phyloP scores from a whole-genome alignment of 192 early-diverging fungal species.

The Coemansia sp. region DNA sequence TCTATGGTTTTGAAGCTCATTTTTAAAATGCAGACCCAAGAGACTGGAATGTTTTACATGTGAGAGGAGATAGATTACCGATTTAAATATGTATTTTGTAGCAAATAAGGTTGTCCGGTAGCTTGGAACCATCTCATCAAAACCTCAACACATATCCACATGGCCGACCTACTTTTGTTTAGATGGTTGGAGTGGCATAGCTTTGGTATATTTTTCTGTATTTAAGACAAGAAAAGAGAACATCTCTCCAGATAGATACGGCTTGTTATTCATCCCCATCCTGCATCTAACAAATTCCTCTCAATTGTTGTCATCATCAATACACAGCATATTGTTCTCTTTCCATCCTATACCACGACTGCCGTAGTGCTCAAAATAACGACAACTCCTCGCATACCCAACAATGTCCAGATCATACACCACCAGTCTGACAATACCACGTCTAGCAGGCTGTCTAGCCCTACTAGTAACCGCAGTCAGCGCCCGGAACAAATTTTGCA shows the following conservation, averaged over 20 bases:
- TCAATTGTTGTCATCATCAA: background rate
- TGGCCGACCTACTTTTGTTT: background rate
- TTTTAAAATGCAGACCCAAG: background rate
- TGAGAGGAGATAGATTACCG: background rate
- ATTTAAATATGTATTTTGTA: background rate
- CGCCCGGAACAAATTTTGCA: constrained; percentile 35
- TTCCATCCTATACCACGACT: background rate
- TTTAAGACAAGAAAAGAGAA: too few species aligned
- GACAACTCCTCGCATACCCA: background rate
- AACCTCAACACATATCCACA: background rate
- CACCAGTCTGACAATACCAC: background rate
- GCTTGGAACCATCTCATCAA: background rate
- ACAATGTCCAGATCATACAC: background rate
- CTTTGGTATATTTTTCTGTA: background rate
- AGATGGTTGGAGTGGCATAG: background rate
- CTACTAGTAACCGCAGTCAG: background rate
- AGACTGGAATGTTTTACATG: background rate
- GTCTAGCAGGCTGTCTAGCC: background rate
- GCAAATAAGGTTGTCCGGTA: background rate
- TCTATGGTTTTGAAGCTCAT: background rate
- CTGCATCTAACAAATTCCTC: too few species aligned
- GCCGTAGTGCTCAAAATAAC: background rate
- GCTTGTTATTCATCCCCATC: too few species aligned
- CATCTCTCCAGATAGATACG: too few species aligned
- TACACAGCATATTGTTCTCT: background rate